phyloP scores from a whole-genome alignment of 2,329 filamentous ascomycete species.

The Cordyceps tenuipes region DNA sequence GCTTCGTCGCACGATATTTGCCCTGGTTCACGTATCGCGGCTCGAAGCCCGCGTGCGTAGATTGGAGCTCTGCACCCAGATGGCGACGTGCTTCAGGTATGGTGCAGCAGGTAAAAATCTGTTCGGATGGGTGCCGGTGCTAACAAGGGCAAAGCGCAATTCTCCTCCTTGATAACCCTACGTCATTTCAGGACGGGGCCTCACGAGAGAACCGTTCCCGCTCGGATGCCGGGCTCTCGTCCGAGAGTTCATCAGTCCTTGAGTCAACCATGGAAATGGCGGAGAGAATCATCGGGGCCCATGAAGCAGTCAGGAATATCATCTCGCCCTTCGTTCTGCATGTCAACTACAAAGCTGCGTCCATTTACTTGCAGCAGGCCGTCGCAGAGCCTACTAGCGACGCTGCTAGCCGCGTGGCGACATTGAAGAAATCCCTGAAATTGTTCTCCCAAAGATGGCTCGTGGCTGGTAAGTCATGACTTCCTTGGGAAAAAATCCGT shows the following conservation, averaged over 20 bases:
- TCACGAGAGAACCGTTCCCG: too few relatives aligned
- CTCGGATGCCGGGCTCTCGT: background rate
- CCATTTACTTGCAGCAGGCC: background rate
- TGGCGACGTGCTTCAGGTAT: constrained; percentile 15
- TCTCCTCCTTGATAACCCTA: constrained; percentile 1
- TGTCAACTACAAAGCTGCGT: constrained; percentile 8
- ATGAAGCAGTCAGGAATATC: background rate
- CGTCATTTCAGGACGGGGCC: background rate
- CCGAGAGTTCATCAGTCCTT: background rate
- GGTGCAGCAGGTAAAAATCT: background rate
- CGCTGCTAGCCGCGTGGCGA: background rate
- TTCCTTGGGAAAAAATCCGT: background rate
- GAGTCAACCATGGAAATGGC: constrained; percentile 1
- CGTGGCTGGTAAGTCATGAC: constrained; percentile 1
- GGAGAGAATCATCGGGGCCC: background rate
- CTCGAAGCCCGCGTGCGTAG: constrained; percentile 11
- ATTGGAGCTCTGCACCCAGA: constrained; percentile 14
- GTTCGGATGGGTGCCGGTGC: background rate
- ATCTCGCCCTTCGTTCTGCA: constrained; percentile 1
- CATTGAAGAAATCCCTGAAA: background rate
- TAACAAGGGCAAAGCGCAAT: background rate
- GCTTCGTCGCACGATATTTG: constrained; percentile 13
- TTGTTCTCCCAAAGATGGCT: background rate
- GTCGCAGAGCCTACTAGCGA: background rate
- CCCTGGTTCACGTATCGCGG: constrained; percentile 12